phyloP scores from a whole-genome alignment of 2,329 filamentous ascomycete species.

The Colletotrichum incanum region DNA sequence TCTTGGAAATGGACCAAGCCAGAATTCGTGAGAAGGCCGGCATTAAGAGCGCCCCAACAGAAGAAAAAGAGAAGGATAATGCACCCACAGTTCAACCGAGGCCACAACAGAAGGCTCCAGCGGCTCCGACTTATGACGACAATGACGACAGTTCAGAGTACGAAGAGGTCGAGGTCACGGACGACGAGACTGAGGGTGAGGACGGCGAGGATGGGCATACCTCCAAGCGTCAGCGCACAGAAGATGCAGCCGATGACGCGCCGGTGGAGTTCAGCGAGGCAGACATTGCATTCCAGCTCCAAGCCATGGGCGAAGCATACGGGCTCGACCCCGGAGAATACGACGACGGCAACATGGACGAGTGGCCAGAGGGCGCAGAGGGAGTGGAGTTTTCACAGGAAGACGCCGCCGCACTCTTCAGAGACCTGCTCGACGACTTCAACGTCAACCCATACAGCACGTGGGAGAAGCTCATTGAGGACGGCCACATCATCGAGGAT shows the following conservation, averaged over 20 bases:
- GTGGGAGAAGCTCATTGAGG: constrained; percentile 92
- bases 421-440: constrained; percentile 87
- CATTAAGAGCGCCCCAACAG: constrained; percentile 45
- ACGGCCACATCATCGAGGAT: constrained; percentile 87
- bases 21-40: constrained; percentile 73
- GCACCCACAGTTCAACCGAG: constrained; percentile 30
- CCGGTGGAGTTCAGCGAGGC: constrained; percentile 91
- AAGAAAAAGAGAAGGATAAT: constrained; percentile 12
- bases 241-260: constrained; percentile 65
- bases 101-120: constrained; percentile 9
- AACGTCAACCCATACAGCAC: constrained; percentile 88
- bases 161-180: constrained; percentile 80
- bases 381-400: constrained; percentile 80
- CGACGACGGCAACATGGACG: constrained; percentile 73
- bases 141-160: constrained; percentile 78
- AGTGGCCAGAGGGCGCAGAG: constrained; percentile 80
- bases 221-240: constrained; percentile 76
- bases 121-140: constrained; percentile 9
- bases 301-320: constrained; percentile 90
- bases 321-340: constrained; percentile 84
- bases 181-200: constrained; percentile 61
- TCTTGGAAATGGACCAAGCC: constrained; percentile 80
- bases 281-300: constrained; percentile 93
- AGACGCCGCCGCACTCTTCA: constrained; percentile 85
- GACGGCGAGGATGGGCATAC: constrained; percentile 56